Base-by-base conservation (phyloP, 108 stramenopile genomes). In the Stephanodiscus minutulus region DNA sequence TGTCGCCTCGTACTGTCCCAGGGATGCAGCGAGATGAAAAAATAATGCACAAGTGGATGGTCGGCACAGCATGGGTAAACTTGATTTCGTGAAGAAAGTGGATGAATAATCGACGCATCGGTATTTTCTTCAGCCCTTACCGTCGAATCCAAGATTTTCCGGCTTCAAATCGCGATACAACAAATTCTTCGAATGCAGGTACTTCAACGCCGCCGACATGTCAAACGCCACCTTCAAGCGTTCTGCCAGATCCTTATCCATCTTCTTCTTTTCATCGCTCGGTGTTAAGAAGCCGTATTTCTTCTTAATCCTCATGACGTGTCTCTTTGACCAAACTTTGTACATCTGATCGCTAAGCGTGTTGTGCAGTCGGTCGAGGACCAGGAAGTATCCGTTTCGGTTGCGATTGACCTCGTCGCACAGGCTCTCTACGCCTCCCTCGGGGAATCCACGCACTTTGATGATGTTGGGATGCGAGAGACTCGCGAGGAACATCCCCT, bases 141-240 rank as follows among this genome's bases (percentile, higher is more conserved):
- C 68, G 54, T 70, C 69, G 60, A 78, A 78, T 20, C 77, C 44
- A 9, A 79, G 49, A 54, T 72, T 79, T 36, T 72, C 70, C 7
- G 70, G 77, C 66, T 91, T 93, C n/a, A 93, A 52, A 79, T 93
- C 89, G 1, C 89, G 73, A 61, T 86, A 92, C 59, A 92, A 88
- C 55, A 92, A 85, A 29, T 78, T 70, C 56, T 87, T 83, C 17
- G 72, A 61, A 52, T 93, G 92, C 50, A 93, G 63, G 61, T 86
- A 89, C 72, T 77, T 74, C 36, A 91, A 58, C n/a, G 89, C 86
- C 33, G 86, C 86, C 13, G 84, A 82, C 61, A 93, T 85, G 76
- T 88, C 87, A 81, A 93, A 86, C 10, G 90, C 85, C 5, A 88
- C 90, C 63, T 86, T 87, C 53, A 89, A 47, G 2, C 92, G 77